Base-by-base conservation (phyloP, 106 monocot genomes). In the Narthecium ossifragum region DNA sequence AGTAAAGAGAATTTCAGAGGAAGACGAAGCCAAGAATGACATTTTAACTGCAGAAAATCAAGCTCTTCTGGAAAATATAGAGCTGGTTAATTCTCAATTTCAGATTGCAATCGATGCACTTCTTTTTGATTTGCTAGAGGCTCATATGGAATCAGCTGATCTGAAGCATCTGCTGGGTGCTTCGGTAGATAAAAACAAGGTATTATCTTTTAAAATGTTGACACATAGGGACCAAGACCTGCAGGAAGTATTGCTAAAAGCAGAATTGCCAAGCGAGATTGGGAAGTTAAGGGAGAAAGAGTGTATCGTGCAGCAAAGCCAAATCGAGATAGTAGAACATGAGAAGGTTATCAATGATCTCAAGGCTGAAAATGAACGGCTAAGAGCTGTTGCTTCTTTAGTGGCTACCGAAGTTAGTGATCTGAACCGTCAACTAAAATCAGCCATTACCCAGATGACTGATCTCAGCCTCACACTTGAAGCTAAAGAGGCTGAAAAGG, bases 61-160 rank as follows among this genome's bases (percentile, higher is more conserved):
- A 29, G 50, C 41, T 8, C 53, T 71, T 39, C 26, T 51, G 15
- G 55, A 32, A 31, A 67, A 66, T 37, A 57, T 61, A 39, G 14
- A 75, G 17, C 43, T 43, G 26, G 18, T 31, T 46, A 72, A 59
- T n/a, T 75, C 55, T 43, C 29, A 64, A 55, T 45, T 82, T 40
- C 73, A 68, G 46, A 38, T 47, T 46, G 68, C 58, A 71, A 49
- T 73, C 20, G 49, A 64, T 62, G 61, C 73, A 66, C 50, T 76
- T 25, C 26, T 8, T 18, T 14, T 62, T 57, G 50, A 67, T 34
- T 26, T 78, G 11, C 18, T 58, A 21, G 53, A 33, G 8, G 41
- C 63, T 24, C 52, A 51, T 6, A 17, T 43, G 25, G 36, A 71
- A 41, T 8, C 54, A 57, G 11, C 27, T 36, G 43, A 54, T 61